Conservation (phyloP, 108 stramenopile species). For the Skeletonema marinoi region DNA sequence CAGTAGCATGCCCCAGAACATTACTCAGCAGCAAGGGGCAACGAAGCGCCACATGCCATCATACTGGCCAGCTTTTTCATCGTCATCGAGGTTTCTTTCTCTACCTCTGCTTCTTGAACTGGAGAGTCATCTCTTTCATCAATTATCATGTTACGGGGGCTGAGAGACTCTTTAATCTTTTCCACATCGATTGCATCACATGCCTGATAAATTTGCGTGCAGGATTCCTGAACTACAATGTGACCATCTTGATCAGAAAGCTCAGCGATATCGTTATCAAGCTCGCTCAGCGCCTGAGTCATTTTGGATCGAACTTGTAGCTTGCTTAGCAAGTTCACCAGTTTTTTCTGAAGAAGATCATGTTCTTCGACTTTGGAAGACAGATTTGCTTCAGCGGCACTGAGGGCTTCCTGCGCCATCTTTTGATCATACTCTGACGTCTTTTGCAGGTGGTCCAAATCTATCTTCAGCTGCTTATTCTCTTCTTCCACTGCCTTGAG, state of each 20-base stretch:
- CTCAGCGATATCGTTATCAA: background rate
- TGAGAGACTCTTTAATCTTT: background rate
- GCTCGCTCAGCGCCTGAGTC: background rate
- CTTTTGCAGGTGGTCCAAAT: background rate
- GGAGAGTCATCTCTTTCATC: background rate
- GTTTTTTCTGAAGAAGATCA: background rate
- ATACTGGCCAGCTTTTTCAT: background rate
- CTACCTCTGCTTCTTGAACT: background rate
- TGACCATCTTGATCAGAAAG: background rate
- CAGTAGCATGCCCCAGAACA: background rate
- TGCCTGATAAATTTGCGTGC: no score
- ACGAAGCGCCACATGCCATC: background rate
- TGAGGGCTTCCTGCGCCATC: background rate
- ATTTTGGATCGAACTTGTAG: background rate
- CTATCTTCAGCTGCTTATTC: background rate
- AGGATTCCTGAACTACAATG: background rate
- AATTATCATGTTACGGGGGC: background rate
- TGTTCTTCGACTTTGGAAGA: background rate
- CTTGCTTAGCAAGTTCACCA: background rate
- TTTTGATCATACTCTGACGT: background rate
- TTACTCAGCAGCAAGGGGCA: background rate
- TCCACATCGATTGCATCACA: background rate
- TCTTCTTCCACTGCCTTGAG: constrained; percentile 4
- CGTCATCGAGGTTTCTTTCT: background rate
- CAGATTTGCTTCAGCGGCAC: background rate